Percentiles rank a stretch among this genome's conserved stretches.
Conservation (phyloP, 208 protist genomes). For the Crithidia expoeki region DNA sequence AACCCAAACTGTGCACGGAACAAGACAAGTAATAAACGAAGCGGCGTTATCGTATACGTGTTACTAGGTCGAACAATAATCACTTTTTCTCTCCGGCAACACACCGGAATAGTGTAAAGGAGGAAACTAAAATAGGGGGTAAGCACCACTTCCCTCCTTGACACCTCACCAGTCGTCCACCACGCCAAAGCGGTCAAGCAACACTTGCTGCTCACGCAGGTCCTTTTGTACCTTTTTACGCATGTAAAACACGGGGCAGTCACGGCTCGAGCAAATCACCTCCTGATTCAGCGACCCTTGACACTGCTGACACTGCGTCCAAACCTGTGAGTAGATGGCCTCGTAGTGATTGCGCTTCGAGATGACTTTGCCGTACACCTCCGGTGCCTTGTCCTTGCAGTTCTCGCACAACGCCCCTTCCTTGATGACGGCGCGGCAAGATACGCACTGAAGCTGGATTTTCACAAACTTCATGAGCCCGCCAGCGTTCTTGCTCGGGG, state of each 20-base stretch:
- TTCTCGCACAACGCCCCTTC: slow-evolving; percentile 92
- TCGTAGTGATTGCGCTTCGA: slow-evolving; percentile 94
- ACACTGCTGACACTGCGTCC: slow-evolving; percentile 99
- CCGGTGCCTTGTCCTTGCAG: slow-evolving; percentile 86
- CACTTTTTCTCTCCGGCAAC: no score
- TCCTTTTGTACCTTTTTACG: slow-evolving; percentile 99
- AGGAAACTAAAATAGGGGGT: neutral
- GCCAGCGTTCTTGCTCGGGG: slow-evolving; percentile 91
- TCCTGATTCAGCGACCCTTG: slow-evolving; percentile 97
- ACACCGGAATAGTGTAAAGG: slow-evolving; percentile 10
- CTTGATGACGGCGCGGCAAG: slow-evolving; percentile 91
- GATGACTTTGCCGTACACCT: slow-evolving; percentile 94
- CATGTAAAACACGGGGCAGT: slow-evolving; percentile 99
- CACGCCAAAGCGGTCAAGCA: slow-evolving; percentile 95
- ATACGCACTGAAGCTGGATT: slow-evolving; percentile 94
- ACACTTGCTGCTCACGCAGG: slow-evolving; percentile 91
- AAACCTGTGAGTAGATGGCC: slow-evolving; percentile 95
- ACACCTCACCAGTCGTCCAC: slow-evolving; percentile 90
- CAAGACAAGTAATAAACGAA: neutral
- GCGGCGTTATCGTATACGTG: neutral
- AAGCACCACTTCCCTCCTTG: neutral
- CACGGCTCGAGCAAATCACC: slow-evolving; percentile 95
- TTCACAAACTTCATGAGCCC: slow-evolving; percentile 98
- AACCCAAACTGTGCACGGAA: neutral
- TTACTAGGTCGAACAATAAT: neutral